Percentiles rank a stretch among this genome's conserved stretches.
phyloP scores from a whole-genome alignment of 73 alveolate genomes.

The Halteria grandinella region DNA sequence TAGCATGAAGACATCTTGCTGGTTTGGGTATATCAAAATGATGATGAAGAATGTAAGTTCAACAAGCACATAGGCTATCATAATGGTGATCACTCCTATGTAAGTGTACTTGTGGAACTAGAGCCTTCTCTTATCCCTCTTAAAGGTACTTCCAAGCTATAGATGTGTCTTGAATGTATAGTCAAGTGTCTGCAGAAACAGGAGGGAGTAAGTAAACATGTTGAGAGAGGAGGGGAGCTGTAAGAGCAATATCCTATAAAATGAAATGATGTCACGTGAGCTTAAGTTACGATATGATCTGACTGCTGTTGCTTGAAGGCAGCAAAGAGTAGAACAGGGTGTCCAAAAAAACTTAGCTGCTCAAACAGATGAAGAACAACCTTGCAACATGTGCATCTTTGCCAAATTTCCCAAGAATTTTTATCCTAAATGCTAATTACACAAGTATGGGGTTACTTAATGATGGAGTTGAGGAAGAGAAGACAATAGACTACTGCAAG shows the following conservation, averaged over 20 bases:
- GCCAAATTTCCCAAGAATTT: slow-evolving; percentile 13
- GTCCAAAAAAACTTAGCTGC: slow-evolving; percentile 19
- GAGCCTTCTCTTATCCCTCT: slow-evolving; percentile 7
- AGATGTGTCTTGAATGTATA: slow-evolving; percentile 22
- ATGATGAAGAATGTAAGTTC: neutral
- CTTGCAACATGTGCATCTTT: slow-evolving; percentile 22
- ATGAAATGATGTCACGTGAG: neutral
- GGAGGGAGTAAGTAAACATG: slow-evolving; percentile 27
- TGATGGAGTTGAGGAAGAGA: slow-evolving; percentile 10
- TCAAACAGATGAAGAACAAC: neutral
- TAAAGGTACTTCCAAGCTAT: slow-evolving; percentile 28
- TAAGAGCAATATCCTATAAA: slow-evolving; percentile 3
- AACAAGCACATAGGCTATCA: neutral
- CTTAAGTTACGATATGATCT: neutral
- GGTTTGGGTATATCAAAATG: neutral
- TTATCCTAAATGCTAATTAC: neutral
- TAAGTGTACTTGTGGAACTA: slow-evolving; percentile 25
- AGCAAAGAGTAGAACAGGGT: slow-evolving; percentile 26
- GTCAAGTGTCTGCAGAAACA: slow-evolving; percentile 12
- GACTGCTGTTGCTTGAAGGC: neutral
- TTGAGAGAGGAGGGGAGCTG: slow-evolving; percentile 11
- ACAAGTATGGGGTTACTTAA: neutral
- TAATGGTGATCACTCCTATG: neutral
- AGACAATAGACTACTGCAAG: slow-evolving; percentile 15
- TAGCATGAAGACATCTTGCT: neutral